Evolutionary conservation across 2,329 filamentous ascomycete genomes (phyloP).

Genomic region (Botrytis tulipae): DNA sequence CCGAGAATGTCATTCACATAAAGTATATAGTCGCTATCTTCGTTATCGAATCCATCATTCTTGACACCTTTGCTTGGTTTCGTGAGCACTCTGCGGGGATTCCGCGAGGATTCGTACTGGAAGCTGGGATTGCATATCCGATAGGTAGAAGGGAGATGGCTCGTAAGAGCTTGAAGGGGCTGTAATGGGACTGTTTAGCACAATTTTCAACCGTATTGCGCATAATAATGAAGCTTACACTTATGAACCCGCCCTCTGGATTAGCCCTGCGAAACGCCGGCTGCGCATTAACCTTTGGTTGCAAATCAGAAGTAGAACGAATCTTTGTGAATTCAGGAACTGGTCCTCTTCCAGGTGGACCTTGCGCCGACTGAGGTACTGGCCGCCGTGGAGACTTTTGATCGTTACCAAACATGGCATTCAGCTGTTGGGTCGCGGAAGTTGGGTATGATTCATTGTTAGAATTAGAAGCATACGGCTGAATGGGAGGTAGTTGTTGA

Average conservation of each 20-base stretch:
- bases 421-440: slow-evolving; percentile 68
- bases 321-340: slow-evolving; percentile 88
- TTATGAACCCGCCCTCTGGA: slow-evolving; percentile 96
- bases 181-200: slow-evolving; percentile 43
- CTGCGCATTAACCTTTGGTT: slow-evolving; percentile 80
- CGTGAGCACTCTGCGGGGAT: slow-evolving; percentile 90
- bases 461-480: slow-evolving; percentile 63
- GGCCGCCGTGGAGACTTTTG: slow-evolving; percentile 58
- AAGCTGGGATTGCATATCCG: slow-evolving; percentile 97
- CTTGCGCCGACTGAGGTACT: slow-evolving; percentile 46
- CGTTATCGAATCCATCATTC: slow-evolving; percentile 98
- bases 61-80: slow-evolving; percentile 98
- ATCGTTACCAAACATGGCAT: slow-evolving; percentile 59
- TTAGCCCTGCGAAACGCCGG: slow-evolving; percentile 90
- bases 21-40: slow-evolving; percentile 98
- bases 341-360: slow-evolving; percentile 56
- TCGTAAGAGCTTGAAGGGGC: slow-evolving; percentile 93
- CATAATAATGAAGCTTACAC: slow-evolving; percentile 56
- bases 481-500: slow-evolving; percentile 73
- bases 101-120: slow-evolving; percentile 97
- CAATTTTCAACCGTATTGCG: slow-evolving; percentile 2
- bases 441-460: slow-evolving; percentile 69
- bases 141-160: slow-evolving; percentile 90
- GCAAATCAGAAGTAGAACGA: slow-evolving; percentile 68
- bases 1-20: slow-evolving; percentile 99